phyloP scores from a whole-genome alignment of 2,329 filamentous ascomycete species.

The Hawksworthiomyces lignivorus region DNA sequence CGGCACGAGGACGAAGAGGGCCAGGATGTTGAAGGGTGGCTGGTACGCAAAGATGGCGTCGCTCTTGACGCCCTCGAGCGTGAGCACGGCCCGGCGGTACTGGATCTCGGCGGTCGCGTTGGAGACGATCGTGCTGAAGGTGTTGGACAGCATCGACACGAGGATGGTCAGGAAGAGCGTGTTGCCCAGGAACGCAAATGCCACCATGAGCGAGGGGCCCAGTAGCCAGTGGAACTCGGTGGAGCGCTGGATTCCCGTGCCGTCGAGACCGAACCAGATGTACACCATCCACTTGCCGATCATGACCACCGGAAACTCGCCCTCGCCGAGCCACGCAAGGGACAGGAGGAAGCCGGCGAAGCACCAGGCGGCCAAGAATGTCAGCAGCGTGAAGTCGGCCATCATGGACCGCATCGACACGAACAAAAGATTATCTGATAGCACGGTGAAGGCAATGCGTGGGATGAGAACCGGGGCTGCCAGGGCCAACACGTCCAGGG shows the following conservation, averaged over 20 bases:
- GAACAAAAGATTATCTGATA: slow-evolving; percentile 80
- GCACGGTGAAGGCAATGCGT: slow-evolving; percentile 71
- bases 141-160: slow-evolving; percentile 79
- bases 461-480: slow-evolving; percentile 72
- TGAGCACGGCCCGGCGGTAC: slow-evolving; percentile 72
- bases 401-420: slow-evolving; percentile 78
- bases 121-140: slow-evolving; percentile 67
- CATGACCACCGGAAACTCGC: slow-evolving; percentile 53
- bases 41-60: slow-evolving; percentile 78
- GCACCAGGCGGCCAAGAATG: slow-evolving; percentile 70
- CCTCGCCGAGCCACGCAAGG: slow-evolving; percentile 68
- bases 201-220: slow-evolving; percentile 71
- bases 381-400: slow-evolving; percentile 73
- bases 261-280: slow-evolving; percentile 87
- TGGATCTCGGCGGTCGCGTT: slow-evolving; percentile 79
- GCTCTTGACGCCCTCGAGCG: slow-evolving; percentile 77
- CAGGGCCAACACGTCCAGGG: slow-evolving; percentile 71
- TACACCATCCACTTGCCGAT: slow-evolving; percentile 89
- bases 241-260: slow-evolving; percentile 52
- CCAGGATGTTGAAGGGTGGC: slow-evolving; percentile 76
- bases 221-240: slow-evolving; percentile 71
- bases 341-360: slow-evolving; percentile 76
- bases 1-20: slow-evolving; percentile 64
- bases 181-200: slow-evolving; percentile 80
- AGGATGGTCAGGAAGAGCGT: slow-evolving; percentile 84